Base-by-base conservation (phyloP, 192 early-diverging fungal genomes). In the Entophlyctis helioformis region DNA sequence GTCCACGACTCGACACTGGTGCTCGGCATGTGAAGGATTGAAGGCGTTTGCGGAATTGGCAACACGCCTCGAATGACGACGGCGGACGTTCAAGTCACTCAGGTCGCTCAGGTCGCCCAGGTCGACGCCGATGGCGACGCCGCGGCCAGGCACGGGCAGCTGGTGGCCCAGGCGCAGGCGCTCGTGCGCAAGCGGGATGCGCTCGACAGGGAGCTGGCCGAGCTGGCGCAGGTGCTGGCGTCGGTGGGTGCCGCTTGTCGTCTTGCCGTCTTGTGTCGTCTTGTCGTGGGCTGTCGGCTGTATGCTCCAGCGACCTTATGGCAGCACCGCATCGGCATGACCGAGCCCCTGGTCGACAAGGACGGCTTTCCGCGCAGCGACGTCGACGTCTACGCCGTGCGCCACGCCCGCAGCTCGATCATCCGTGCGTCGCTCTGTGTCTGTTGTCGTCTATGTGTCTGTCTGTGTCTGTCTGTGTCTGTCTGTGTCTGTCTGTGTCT, bases 351-450 rank as follows among this genome's bases (percentile, higher is more conserved):
- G 29, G 59, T 81, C 1, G 80, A 82, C 45, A 1, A 37, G 0
- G 63, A 75, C 0, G 80, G 80, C 12, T 85, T 81, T 47, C 83
- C 83, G 7, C 74, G 83, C 21, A 28, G 66, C 1, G 83, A 85
- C 50, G 62, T 85, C 2, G 83, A 85, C 50, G 64, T 85, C 18
- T 64, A 61, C 22, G 56, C 63, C 4, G 54, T 85, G 15, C 66
- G 78, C 33, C 46, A 71, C 37, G 56, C 68, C 7, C 65, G 81
- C 18, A 50, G 56, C 19, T 26, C 46, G 43, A 68, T 82, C 33
- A 64, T 72, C 20, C 44, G 44, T 35, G 11, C 21, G 16, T 35
- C n/a, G n/a, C n/a, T n/a, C n/a, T n/a, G n/a, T n/a, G n/a, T n/a
- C n/a, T n/a, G n/a, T n/a, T n/a, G n/a, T n/a, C n/a, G n/a, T n/a